A percentile compares a stretch with the other conserved stretches of the same genome.
Conservation (phyloP, 495 filamentous ascomycete genomes). For the Podospora tetraspora region DNA sequence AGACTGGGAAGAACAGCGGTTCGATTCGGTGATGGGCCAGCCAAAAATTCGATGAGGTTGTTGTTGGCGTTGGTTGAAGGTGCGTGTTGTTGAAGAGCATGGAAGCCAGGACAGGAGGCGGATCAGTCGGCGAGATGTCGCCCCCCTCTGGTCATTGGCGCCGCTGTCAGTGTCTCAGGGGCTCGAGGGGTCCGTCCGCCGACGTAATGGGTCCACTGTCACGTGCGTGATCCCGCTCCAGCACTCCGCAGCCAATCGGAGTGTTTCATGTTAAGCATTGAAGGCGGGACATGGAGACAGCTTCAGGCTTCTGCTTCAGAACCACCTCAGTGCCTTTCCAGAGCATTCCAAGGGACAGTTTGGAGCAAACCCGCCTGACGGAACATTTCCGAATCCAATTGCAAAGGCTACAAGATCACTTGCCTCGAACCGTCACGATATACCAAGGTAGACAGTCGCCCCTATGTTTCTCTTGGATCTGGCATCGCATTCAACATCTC, state of each 20-base stretch:
- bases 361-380: neutral
- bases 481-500: neutral
- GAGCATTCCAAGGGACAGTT: neutral
- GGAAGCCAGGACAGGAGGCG: neutral
- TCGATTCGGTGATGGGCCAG: slow-evolving; percentile 1
- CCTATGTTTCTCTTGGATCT: neutral
- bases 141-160: no score
- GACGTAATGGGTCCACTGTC: neutral
- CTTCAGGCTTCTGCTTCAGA: neutral
- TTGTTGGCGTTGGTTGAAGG: neutral
- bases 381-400: neutral
- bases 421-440: neutral
- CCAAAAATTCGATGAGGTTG: neutral
- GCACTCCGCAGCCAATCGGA: neutral
- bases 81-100: neutral
- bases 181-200: neutral
- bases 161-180: neutral
- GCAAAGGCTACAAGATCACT: neutral
- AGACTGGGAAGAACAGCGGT: neutral
- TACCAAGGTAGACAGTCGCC: neutral
- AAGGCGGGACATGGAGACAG: neutral
- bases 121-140: neutral
- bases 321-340: neutral
- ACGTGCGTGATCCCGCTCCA: neutral
- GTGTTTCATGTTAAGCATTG: neutral